Evolutionary conservation across 2,329 filamentous ascomycete genomes (phyloP).

Genomic region (Colletotrichum sp.): DNA sequence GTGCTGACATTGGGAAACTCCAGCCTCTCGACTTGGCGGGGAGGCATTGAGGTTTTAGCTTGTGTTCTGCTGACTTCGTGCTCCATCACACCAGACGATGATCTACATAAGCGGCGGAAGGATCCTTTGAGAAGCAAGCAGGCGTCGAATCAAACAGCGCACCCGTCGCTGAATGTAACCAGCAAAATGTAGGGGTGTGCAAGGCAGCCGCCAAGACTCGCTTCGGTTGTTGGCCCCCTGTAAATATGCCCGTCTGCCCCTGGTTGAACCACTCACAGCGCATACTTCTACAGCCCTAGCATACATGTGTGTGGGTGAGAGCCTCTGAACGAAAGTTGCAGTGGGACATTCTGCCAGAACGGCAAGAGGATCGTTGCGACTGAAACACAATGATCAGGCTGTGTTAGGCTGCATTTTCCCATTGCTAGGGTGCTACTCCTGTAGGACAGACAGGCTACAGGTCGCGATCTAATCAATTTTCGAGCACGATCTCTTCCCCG

Average conservation of each 20-base stretch:
- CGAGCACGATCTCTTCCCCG: rapidly evolving
- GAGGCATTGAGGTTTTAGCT: not conserved
- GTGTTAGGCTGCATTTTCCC: not conserved
- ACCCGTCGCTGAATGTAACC: not conserved
- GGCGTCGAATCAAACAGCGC: not conserved
- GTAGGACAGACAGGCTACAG: not conserved
- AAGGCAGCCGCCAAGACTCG: not conserved
- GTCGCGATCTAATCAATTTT: rapidly evolving
- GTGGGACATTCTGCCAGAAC: not conserved
- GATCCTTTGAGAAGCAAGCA: not conserved
- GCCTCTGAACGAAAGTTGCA: not conserved
- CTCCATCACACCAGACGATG: not conserved
- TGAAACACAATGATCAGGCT: not conserved
- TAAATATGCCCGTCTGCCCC: not conserved
- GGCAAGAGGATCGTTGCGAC: not conserved
- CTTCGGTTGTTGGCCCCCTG: not conserved
- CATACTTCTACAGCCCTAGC: not conserved
- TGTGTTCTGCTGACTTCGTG: not conserved
- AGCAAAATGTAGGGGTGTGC: not conserved
- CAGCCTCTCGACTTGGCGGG: not conserved
- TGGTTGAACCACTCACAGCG: not conserved
- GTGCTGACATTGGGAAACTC: not conserved
- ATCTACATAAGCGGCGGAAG: not conserved
- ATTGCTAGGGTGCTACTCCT: not conserved
- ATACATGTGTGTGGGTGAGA: not conserved